Evolutionary conservation across 306 rosid genomes (phyloP), one percentile per base, ranked within the genome.

Genomic region (Vicia sativa): DNA sequence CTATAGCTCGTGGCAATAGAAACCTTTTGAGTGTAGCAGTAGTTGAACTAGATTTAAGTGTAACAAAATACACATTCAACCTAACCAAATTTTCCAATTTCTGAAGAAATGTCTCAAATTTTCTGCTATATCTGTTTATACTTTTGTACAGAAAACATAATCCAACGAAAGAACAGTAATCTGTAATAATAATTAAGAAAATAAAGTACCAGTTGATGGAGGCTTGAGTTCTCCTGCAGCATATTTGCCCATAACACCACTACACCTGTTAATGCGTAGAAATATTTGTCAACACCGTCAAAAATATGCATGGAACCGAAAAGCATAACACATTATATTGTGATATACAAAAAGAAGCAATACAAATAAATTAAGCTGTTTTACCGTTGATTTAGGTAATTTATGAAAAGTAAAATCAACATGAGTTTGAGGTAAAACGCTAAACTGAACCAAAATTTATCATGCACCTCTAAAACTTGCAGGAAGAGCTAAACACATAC

Each of bases 181-280:
- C 39, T 44, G 53, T 62, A 68, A 25, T 28, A 7, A 19, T 4
- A 56, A 75, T 18, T 11, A 4, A 72, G 29, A 67, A 64, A 61
- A 44, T 62, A 70, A 67, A 80, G 55, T 65, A 91, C 97, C 92
- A 65, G 85, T 83, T 44, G 81, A 81, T 44, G 92, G 97, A 9
- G 97, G 95, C 92, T 85, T 92, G 65, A 92, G 96, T 79, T 92
- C 98, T 80, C 96, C 98, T 15, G 96, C 96, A 81, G 96, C 91
- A 84, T 92, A 92, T 85, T 90, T 92, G 60, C 98, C 98, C 98
- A 92, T 90, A 74, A 92, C 96, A 62, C 98, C 98, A 65, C 98
- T 92, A 79, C 98, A 92, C 98, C 98, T 92, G 93, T 80, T 65
- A 65, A 55, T 59, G 71, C 25, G 74, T 9, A 50, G 63, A 56